phyloP scores from a whole-genome alignment of 2,329 filamentous ascomycete species.

The Aspergillus hiratsukae region DNA sequence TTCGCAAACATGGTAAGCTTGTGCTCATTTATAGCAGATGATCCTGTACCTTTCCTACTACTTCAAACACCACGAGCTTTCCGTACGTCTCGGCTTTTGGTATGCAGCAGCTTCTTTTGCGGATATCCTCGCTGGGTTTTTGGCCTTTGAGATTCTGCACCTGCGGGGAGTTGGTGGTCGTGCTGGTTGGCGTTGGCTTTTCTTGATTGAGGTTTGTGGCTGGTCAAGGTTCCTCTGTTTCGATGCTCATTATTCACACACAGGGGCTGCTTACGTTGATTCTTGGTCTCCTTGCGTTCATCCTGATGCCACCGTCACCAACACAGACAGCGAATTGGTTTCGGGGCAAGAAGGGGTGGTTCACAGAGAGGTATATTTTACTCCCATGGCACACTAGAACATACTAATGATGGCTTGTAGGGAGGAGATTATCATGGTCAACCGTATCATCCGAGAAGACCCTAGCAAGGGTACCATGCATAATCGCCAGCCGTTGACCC shows the following conservation, averaged over 20 bases:
- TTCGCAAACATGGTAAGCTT: not conserved
- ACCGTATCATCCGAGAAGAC: conserved; percentile 51
- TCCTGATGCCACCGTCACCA: conserved; percentile 56
- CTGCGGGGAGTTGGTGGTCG: conserved; percentile 28
- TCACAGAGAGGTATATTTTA: conserved; percentile 46
- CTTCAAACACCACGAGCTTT: conserved; percentile 64
- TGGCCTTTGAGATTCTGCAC: conserved; percentile 39
- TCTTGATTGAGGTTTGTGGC: conserved; percentile 31
- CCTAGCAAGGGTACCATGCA: conserved; percentile 54
- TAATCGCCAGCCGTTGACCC: conserved; percentile 48
- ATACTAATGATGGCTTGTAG: conserved; percentile 3
- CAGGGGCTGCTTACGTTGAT: conserved; percentile 21
- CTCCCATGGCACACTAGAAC: not conserved
- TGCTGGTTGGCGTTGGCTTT: conserved; percentile 34
- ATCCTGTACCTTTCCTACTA: conserved; percentile 63
- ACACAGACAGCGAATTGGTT: conserved; percentile 49
- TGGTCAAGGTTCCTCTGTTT: conserved; percentile 35
- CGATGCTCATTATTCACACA: not conserved
- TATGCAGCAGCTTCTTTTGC: conserved; percentile 35
- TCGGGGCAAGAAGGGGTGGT: conserved; percentile 52
- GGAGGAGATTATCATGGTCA: conserved; percentile 65
- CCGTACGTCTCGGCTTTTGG: conserved; percentile 37
- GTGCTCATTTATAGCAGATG: conserved; percentile 8
- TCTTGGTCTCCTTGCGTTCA: conserved; percentile 29
- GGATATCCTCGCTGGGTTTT: conserved; percentile 39